Base-by-base conservation (phyloP, 75 land plant genomes). In the Picea glauca region DNA sequence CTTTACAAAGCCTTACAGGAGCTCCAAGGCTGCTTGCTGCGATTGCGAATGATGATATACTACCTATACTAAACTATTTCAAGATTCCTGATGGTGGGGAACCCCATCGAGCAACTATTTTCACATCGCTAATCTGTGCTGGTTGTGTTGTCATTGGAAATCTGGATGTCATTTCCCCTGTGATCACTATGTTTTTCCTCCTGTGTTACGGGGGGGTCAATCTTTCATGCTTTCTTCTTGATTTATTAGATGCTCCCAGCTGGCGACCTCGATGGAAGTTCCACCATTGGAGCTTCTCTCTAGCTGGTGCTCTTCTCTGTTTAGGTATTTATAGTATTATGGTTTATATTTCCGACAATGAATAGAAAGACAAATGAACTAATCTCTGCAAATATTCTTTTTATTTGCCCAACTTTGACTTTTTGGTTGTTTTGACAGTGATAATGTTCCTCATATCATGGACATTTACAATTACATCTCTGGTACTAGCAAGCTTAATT, bases 371-470 rank as follows among this genome's bases (percentile, higher is more conserved):
- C 54, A 50, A 7, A 62, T n/a, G 9, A n/a, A n/a, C 64, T 6
- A 62, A 62, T 21, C 9, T n/a, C 64, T 62, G n/a, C 23, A 5
- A 62, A 62, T 9, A 26, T 62, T 62, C 64, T 1, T 9, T 26
- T 11, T 8, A 62, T n/a, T n/a, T 62, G 64, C 26, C 64, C 1
- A 18, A 20, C 18, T 31, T 7, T 2, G 23, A 59, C 20, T 56
- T 57, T 4, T 76, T 59, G 38, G 13, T 58, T 59, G 17, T 59
- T 74, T 43, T 67, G 87, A 79, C 98, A 97, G 99, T 90, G 21
- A 97, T 97, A 58, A 97, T 97, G 99, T 94, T 97, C 84, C 84
- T 94, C 87, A 97, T 97, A 76, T 97, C 99, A n/a, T 97, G 99
- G 99, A 58, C 83, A 32, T 94, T 97, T 79, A 97, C 99, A 9